Conservation (phyloP, 192 early-diverging fungal species). For the Geosiphon pyriformis region DNA sequence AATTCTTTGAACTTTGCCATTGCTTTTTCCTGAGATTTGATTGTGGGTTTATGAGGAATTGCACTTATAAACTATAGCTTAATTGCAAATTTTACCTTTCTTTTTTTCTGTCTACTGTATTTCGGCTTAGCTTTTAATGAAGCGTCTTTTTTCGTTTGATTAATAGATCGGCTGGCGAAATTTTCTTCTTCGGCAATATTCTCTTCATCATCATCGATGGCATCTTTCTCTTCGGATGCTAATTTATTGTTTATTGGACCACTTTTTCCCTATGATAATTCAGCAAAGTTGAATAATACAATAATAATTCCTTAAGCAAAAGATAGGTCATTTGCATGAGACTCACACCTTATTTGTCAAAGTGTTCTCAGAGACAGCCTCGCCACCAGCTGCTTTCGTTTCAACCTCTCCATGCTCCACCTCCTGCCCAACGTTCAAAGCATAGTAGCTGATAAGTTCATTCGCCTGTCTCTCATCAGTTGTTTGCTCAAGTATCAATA, state of each 20-base stretch:
- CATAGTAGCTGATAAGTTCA: too few relatives aligned
- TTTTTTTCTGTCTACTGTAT: slow-evolving; percentile 12
- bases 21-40: slow-evolving; percentile 55
- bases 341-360: neutral
- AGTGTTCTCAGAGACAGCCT: neutral
- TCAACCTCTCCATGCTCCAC: too few relatives aligned
- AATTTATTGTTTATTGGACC: neutral
- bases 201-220: neutral
- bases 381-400: too few relatives aligned
- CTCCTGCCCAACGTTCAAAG: too few relatives aligned
- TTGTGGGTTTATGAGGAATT: neutral
- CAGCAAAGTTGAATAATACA: neutral
- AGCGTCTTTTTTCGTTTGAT: slow-evolving; percentile 24
- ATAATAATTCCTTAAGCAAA: neutral
- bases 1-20: slow-evolving; percentile 65
- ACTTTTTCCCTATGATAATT: neutral
- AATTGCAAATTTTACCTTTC: slow-evolving; percentile 17
- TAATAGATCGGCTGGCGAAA: slow-evolving; percentile 10
- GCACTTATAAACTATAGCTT: neutral
- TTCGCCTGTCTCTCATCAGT: slow-evolving; percentile 53
- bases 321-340: neutral
- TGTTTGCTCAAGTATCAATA: slow-evolving; percentile 60
- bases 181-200: neutral
- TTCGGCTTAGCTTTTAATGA: slow-evolving; percentile 18
- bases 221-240: neutral